Conservation (phyloP, 2,329 filamentous ascomycete species). For the Sporothrix mexicana region DNA sequence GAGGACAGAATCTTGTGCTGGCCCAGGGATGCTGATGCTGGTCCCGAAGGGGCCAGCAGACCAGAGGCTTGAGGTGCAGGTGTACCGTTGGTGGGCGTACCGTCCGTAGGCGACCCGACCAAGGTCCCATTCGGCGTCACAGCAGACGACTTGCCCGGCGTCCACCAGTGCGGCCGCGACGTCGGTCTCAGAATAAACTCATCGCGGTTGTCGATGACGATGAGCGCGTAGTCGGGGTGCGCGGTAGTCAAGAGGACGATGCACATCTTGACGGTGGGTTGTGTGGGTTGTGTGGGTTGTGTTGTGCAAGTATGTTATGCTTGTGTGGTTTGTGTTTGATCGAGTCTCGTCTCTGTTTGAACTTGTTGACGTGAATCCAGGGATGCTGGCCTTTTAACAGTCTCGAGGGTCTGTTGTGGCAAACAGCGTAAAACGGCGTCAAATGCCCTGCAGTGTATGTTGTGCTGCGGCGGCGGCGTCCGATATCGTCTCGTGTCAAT, state of each 20-base stretch:
- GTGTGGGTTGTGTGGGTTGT: not conserved
- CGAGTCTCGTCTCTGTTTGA: no score
- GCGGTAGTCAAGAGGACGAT: constrained; percentile 77
- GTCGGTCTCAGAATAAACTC: constrained; percentile 71
- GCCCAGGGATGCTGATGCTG: not conserved
- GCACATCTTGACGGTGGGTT: constrained; percentile 62
- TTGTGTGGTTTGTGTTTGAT: not conserved
- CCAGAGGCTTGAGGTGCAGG: constrained; percentile 10
- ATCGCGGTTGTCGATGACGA: constrained; percentile 79
- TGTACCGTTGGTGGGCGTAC: constrained; percentile 19
- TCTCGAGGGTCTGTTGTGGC: not conserved
- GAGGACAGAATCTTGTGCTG: constrained; percentile 61
- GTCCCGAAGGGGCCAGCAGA: not conserved
- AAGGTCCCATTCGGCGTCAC: constrained; percentile 25
- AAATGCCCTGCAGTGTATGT: not conserved
- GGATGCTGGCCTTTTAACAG: not conserved
- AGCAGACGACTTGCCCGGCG: constrained; percentile 44
- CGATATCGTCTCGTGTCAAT: constrained; percentile 28
- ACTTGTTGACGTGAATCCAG: no score
- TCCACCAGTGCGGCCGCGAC: constrained; percentile 69
- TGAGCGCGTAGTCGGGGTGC: constrained; percentile 75
- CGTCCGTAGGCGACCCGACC: not conserved
- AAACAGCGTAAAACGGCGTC: not conserved
- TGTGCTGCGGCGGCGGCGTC: not conserved
- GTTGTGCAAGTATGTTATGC: not conserved